Evolutionary conservation across 2,329 filamentous ascomycete genomes (phyloP).

Genomic region (Furcasterigmium furcatum): DNA sequence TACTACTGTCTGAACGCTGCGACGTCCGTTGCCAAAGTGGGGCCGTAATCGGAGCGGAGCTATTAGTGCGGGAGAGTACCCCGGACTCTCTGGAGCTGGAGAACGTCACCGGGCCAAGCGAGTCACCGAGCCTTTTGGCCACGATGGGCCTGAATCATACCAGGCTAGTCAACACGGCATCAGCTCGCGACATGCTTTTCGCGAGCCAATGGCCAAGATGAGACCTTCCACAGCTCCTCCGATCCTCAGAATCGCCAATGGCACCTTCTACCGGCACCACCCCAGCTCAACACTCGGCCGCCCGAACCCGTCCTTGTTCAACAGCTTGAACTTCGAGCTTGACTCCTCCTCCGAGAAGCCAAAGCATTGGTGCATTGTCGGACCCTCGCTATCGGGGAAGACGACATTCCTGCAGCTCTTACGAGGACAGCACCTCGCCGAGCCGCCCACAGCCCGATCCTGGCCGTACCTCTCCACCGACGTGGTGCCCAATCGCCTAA

Average conservation of each 20-base stretch:
- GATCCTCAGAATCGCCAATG: slow-evolving; percentile 71
- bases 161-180: neutral
- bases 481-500: slow-evolving; percentile 51
- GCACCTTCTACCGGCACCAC: slow-evolving; percentile 78
- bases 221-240: slow-evolving; percentile 33
- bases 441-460: slow-evolving; percentile 71
- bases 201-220: neutral
- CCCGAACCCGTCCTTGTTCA: slow-evolving; percentile 71
- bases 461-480: slow-evolving; percentile 74
- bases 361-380: slow-evolving; percentile 81
- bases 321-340: slow-evolving; percentile 66
- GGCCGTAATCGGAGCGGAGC: slow-evolving; percentile 2
- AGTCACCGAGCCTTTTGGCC: neutral
- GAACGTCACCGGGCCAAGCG: too few relatives aligned
- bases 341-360: slow-evolving; percentile 39
- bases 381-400: slow-evolving; percentile 73
- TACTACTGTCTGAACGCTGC: neutral
- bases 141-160: neutral
- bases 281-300: slow-evolving; percentile 46
- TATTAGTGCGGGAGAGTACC: neutral
- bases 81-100: neutral
- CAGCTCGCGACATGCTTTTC: neutral
- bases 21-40: neutral
- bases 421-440: slow-evolving; percentile 69
- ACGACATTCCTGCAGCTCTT: slow-evolving; percentile 81